Conservation (phyloP, 768 basidiomycete genomes). For the Termitomyces sp. region DNA sequence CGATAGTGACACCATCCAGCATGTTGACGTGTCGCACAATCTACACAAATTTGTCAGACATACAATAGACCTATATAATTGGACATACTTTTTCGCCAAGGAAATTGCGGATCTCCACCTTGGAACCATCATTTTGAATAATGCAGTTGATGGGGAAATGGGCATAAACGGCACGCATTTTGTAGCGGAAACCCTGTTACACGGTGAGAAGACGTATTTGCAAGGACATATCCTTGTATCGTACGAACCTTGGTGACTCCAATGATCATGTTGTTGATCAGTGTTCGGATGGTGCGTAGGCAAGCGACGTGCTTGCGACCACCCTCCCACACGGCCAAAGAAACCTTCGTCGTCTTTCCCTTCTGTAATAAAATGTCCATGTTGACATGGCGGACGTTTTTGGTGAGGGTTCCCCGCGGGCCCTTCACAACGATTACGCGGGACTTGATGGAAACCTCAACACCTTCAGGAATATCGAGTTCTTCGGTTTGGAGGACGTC, state of each 20-base stretch:
- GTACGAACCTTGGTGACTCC: conserved; percentile 87
- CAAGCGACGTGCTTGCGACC: conserved; percentile 98
- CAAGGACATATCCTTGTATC: too few relatives aligned
- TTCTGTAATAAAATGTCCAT: conserved; percentile 90
- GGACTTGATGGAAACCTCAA: conserved; percentile 86
- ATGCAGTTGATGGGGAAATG: conserved; percentile 99
- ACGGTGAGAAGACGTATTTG: neutral
- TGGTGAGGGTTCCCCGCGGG: conserved; percentile 88
- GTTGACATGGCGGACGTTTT: conserved; percentile 89
- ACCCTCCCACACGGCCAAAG: conserved; percentile 96
- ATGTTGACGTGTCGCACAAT: conserved; percentile 90
- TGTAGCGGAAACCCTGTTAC: conserved; percentile 95
- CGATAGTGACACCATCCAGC: conserved; percentile 82
- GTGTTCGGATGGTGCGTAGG: conserved; percentile 90
- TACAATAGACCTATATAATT: neutral
- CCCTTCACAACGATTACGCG: conserved; percentile 90
- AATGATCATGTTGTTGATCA: conserved; percentile 96
- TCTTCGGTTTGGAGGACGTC: conserved; percentile 94
- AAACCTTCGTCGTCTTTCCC: conserved; percentile 76
- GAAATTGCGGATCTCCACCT: conserved; percentile 93
- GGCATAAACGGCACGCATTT: conserved; percentile 99
- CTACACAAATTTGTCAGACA: conserved; percentile 36
- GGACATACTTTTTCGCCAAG: conserved; percentile 84
- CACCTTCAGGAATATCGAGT: conserved; percentile 81
- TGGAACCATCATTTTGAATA: conserved; percentile 70